Evolutionary conservation across 768 basidiomycete genomes (phyloP).

Genomic region (Xerocomus brunneocitrinus): DNA sequence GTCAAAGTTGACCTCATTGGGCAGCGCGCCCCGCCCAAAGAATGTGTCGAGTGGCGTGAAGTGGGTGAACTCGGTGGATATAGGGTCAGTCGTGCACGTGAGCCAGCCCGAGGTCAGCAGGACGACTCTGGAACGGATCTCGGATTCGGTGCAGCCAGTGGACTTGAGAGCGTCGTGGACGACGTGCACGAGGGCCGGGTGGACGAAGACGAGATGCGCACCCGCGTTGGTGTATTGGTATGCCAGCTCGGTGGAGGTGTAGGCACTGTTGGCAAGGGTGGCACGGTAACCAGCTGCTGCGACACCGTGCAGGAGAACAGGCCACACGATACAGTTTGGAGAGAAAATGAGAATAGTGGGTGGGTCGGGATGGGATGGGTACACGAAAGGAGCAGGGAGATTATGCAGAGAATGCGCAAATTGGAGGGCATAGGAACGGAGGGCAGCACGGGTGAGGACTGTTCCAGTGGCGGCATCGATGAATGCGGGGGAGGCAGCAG

Average conservation of each 20-base stretch:
- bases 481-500: conserved; percentile 48
- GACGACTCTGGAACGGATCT: conserved; percentile 52
- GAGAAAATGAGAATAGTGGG: conserved; percentile 59
- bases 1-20: conserved; percentile 51
- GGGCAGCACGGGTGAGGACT: conserved; percentile 50
- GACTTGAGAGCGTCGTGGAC: conserved; percentile 54
- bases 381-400: conserved; percentile 42
- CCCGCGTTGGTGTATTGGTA: conserved; percentile 69
- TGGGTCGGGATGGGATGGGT: conserved; percentile 41
- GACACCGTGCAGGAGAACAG: conserved; percentile 40
- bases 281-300: conserved; percentile 64
- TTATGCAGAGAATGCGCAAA: conserved; percentile 55
- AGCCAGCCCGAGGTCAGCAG: conserved; percentile 50
- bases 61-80: conserved; percentile 30
- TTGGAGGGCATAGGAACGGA: conserved; percentile 49
- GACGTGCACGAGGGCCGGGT: conserved; percentile 55
- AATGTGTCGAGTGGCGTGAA: conserved; percentile 45
- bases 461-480: conserved; percentile 61
- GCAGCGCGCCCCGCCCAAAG: conserved; percentile 45
- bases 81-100: conserved; percentile 28
- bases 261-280: conserved; percentile 71
- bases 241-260: conserved; percentile 61
- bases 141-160: conserved; percentile 41
- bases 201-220: conserved; percentile 59
- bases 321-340: conserved; percentile 60